These are phyloP conservation scores for Novymonas esmeraldas DNA, from an alignment of 208 protist genomes.

Conservation along the genomic window DNA sequence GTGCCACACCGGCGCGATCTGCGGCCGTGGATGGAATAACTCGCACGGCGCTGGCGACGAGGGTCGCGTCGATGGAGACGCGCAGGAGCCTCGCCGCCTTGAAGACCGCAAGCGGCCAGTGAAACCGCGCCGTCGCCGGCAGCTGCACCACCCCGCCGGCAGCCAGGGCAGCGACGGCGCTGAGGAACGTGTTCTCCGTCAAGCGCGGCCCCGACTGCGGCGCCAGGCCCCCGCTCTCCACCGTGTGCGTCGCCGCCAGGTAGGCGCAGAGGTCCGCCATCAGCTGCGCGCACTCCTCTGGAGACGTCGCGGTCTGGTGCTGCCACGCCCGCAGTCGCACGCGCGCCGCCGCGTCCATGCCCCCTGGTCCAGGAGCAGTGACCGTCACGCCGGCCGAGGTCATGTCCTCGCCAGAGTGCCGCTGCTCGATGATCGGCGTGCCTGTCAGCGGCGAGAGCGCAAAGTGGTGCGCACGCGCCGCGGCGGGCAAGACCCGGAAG, in stretches of 20 bases:
- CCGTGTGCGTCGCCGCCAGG: constrained; percentile 19
- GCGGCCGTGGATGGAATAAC: constrained; percentile 17
- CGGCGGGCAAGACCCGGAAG: constrained; percentile 51
- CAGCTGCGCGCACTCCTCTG: constrained; percentile 14
- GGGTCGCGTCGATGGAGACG: constrained; percentile 24
- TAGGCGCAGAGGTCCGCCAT: constrained; percentile 20
- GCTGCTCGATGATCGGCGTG: background rate
- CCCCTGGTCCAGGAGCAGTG: too few species aligned
- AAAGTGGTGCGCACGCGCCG: constrained; percentile 43
- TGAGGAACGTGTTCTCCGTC: constrained; percentile 24
- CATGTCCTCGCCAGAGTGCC: too few species aligned
- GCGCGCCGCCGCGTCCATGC: background rate
- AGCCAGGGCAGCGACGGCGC: constrained; percentile 12
- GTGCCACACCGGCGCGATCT: constrained; percentile 10
- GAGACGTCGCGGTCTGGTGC: background rate
- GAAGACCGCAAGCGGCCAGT: constrained; percentile 36
- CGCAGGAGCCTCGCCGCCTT: constrained; percentile 21
- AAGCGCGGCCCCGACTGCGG: constrained; percentile 8
- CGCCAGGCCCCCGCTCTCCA: constrained; percentile 13
- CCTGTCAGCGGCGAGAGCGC: constrained; percentile 4
- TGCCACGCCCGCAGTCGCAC: constrained; percentile 15
- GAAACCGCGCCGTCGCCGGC: constrained; percentile 21
- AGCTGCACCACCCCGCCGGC: constrained; percentile 32
- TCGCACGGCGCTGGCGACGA: constrained; percentile 2
- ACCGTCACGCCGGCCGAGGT: too few species aligned